Evolutionary conservation across 805 yeast genomes (phyloP).

Genomic region (Nakazawaea wickerhamii): DNA sequence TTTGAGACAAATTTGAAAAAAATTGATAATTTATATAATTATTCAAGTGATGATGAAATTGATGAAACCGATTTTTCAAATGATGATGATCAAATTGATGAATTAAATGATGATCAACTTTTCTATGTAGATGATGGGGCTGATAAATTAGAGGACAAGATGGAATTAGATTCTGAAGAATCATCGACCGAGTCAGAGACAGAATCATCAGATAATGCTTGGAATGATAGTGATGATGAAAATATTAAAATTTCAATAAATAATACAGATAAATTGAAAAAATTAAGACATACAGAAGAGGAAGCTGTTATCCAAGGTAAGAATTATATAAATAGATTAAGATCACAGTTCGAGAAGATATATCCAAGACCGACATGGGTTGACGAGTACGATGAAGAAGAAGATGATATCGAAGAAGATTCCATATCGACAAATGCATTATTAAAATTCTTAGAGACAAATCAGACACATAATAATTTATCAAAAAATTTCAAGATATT

Average conservation of each 20-base stretch:
- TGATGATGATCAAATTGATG: constrained; percentile 37
- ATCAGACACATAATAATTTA: constrained; percentile 24
- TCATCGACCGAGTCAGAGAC: constrained; percentile 24
- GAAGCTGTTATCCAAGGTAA: constrained; percentile 30
- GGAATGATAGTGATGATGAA: constrained; percentile 94
- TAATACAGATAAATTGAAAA: constrained; percentile 55
- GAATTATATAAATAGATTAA: constrained; percentile 30
- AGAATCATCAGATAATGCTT: constrained; percentile 41
- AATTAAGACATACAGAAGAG: constrained; percentile 55
- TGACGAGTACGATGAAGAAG: constrained; percentile 25
- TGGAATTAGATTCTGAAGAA: constrained; percentile 23
- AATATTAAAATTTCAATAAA: constrained; percentile 53
- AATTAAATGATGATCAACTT: constrained; percentile 41
- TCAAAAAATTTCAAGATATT: constrained; percentile 47
- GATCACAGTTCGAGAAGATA: constrained; percentile 59
- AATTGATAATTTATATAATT: constrained; percentile 50
- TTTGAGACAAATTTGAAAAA: constrained; percentile 60
- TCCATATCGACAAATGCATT: constrained; percentile 25
- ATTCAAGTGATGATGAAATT: constrained; percentile 36
- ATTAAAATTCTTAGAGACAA: constrained; percentile 26
- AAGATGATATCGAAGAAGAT: constrained; percentile 16
- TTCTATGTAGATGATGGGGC: constrained; percentile 51
- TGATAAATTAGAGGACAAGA: constrained; percentile 25
- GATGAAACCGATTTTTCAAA: constrained; percentile 27
- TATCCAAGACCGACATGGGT: constrained; percentile 88